These are phyloP conservation scores for Adansonia grandidieri DNA, from an alignment of 441 rosid species.

Conservation along the genomic window DNA sequence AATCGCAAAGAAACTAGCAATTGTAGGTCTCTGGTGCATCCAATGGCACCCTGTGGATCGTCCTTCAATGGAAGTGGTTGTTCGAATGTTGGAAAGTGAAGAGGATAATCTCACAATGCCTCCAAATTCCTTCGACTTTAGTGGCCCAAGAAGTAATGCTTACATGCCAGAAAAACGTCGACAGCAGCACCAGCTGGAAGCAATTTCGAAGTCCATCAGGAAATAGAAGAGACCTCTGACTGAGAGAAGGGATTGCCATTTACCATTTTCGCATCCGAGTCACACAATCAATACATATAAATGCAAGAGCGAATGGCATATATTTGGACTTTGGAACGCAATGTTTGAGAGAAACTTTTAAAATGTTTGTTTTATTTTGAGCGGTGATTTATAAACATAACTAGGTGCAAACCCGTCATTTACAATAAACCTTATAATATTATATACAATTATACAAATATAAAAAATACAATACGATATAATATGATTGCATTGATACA, in stretches of 20 bases:
- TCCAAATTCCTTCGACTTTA: constrained; percentile 38
- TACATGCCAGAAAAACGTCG: not conserved
- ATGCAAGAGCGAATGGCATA: not conserved
- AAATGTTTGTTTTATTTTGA: too few relatives aligned
- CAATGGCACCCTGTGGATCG: constrained; percentile 42
- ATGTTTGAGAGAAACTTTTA: too few relatives aligned
- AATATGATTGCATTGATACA: too few relatives aligned
- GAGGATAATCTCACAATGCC: constrained; percentile 33
- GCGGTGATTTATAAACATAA: too few relatives aligned
- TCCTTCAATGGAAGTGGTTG: constrained; percentile 38
- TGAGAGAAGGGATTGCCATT: not conserved
- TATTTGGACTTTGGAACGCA: not conserved
- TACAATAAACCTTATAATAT: too few relatives aligned
- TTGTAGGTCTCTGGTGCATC: constrained; percentile 36
- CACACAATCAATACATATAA: not conserved
- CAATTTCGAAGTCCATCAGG: constrained; percentile 13
- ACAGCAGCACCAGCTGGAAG: not conserved
- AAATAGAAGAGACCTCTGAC: not conserved
- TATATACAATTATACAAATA: too few relatives aligned
- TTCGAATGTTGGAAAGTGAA: constrained; percentile 43
- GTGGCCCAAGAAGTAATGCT: not conserved
- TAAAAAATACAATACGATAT: too few relatives aligned
- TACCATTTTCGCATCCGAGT: not conserved
- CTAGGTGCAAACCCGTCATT: too few relatives aligned
- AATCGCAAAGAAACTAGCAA: constrained; percentile 33